These are phyloP conservation scores for Nepenthes alata DNA, from an alignment of 179 eudicot genomes.

Conservation along the genomic window DNA sequence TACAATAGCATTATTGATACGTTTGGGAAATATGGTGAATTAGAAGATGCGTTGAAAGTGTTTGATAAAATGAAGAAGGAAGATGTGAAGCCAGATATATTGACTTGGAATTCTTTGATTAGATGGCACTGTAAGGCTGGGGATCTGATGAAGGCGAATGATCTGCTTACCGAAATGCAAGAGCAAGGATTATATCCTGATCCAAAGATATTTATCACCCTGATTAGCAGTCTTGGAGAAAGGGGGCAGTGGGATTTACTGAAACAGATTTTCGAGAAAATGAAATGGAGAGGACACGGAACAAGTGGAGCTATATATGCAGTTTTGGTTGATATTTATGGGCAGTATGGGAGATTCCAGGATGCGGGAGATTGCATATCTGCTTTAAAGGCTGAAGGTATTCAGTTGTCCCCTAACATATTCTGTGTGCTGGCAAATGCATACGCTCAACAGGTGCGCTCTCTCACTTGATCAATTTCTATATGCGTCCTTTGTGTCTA, in stretches of 20 bases:
- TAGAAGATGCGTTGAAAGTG: slow-evolving; percentile 53
- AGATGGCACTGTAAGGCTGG: slow-evolving; percentile 74
- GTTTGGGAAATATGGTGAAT: slow-evolving; percentile 64
- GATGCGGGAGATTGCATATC: slow-evolving; percentile 53
- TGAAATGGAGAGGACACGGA: slow-evolving; percentile 48
- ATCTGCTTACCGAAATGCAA: slow-evolving; percentile 65
- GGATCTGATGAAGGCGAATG: slow-evolving; percentile 41
- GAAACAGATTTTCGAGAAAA: slow-evolving; percentile 47
- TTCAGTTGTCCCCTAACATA: slow-evolving; percentile 51
- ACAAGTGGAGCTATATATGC: slow-evolving; percentile 63
- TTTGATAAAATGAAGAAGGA: slow-evolving; percentile 61
- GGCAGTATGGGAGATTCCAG: slow-evolving; percentile 67
- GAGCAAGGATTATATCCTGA: slow-evolving; percentile 83
- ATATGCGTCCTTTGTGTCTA: background rate
- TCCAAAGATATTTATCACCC: slow-evolving; percentile 56
- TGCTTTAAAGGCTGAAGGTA: slow-evolving; percentile 55
- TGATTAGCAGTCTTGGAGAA: slow-evolving; percentile 62
- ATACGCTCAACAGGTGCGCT: slow-evolving; percentile 80
- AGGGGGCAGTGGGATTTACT: slow-evolving; percentile 71
- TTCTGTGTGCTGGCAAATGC: slow-evolving; percentile 85
- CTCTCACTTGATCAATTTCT: background rate
- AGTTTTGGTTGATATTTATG: slow-evolving; percentile 77
- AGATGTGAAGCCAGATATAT: slow-evolving; percentile 53
- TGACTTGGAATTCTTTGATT: slow-evolving; percentile 77
- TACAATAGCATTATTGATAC: slow-evolving; percentile 75